Conservation (phyloP, 768 basidiomycete genomes). For the Amanita rubescens region DNA sequence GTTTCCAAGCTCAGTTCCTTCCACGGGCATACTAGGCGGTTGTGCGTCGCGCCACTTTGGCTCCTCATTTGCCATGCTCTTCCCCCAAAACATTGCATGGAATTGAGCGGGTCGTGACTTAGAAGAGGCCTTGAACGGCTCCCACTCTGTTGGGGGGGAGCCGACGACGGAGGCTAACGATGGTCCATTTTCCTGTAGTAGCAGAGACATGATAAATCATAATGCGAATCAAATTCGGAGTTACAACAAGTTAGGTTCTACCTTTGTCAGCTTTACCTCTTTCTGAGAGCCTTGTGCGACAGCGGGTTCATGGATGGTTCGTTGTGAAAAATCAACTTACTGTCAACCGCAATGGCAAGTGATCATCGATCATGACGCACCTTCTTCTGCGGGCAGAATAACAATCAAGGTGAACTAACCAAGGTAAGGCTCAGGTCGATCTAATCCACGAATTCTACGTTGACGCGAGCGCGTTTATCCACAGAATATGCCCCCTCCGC, state of each 20-base stretch:
- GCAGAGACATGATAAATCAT: slow-evolving; percentile 5
- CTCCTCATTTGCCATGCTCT: slow-evolving; percentile 10
- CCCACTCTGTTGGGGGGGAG: slow-evolving; percentile 1
- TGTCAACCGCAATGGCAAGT: too few relatives aligned
- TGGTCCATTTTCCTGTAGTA: slow-evolving; percentile 6
- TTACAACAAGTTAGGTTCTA: neutral
- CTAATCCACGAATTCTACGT: too few relatives aligned
- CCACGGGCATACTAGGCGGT: neutral
- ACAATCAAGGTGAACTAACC: too few relatives aligned
- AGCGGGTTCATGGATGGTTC: too few relatives aligned
- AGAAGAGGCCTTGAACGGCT: slow-evolving; percentile 1
- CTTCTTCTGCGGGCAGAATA: too few relatives aligned
- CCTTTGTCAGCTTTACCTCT: slow-evolving; percentile 2
- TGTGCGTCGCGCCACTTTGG: slow-evolving; percentile 1
- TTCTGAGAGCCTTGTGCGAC: too few relatives aligned
- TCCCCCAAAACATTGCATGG: slow-evolving; percentile 12
- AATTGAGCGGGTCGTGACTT: slow-evolving; percentile 5
- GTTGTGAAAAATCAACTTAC: too few relatives aligned
- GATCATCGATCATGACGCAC: too few relatives aligned
- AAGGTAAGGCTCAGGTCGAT: too few relatives aligned
- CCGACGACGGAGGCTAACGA: slow-evolving; percentile 8
- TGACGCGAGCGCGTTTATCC: too few relatives aligned
- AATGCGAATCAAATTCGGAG: slow-evolving; percentile 1
- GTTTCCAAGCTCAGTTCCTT: neutral
- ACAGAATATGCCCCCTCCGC: too few relatives aligned